A percentile compares a stretch with the other conserved stretches of the same genome.
phyloP scores from a whole-genome alignment of 1,284 basidiomycete genomes.

The Ceratobasidium sp. region DNA sequence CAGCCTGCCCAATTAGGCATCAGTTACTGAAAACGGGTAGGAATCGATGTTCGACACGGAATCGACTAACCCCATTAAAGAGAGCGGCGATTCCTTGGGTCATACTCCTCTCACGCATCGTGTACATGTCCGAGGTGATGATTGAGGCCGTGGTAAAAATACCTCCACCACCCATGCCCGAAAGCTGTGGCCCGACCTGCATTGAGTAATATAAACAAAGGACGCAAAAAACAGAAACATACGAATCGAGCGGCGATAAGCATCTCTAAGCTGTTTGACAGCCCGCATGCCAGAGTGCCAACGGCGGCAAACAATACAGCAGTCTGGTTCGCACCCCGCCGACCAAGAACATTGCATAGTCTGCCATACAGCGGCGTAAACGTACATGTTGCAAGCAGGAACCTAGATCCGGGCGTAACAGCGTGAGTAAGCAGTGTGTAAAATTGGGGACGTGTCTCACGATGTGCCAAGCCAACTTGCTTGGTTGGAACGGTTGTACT shows the following conservation, averaged over 20 bases:
- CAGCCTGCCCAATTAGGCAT: conserved; percentile 59
- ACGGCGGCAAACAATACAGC: conserved; percentile 73
- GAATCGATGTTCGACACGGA: conserved; percentile 15
- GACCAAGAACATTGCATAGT: conserved; percentile 81
- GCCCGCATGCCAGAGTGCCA: conserved; percentile 79
- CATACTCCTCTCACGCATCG: conserved; percentile 74
- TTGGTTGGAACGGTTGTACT: conserved; percentile 79
- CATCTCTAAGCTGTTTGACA: conserved; percentile 77
- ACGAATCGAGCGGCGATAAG: conserved; percentile 82
- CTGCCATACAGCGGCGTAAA: conserved; percentile 86
- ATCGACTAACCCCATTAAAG: conserved; percentile 70
- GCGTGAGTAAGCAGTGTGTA: conserved; percentile 34
- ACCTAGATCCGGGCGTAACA: conserved; percentile 57
- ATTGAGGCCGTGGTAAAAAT: conserved; percentile 77
- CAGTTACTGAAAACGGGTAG: conserved; percentile 39
- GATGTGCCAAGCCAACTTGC: conserved; percentile 83
- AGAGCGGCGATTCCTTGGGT: conserved; percentile 76
- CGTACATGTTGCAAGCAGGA: conserved; percentile 79
- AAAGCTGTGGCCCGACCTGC: conserved; percentile 59
- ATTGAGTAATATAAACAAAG: conserved; percentile 33
- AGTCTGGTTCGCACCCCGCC: conserved; percentile 73
- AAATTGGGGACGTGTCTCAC: conserved; percentile 56
- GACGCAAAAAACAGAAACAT: conserved; percentile 49
- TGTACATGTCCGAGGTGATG: conserved; percentile 82
- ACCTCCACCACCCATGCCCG: conserved; percentile 84